phyloP scores from a whole-genome alignment of 108 stramenopile species.

The Nitzschia putrida region DNA sequence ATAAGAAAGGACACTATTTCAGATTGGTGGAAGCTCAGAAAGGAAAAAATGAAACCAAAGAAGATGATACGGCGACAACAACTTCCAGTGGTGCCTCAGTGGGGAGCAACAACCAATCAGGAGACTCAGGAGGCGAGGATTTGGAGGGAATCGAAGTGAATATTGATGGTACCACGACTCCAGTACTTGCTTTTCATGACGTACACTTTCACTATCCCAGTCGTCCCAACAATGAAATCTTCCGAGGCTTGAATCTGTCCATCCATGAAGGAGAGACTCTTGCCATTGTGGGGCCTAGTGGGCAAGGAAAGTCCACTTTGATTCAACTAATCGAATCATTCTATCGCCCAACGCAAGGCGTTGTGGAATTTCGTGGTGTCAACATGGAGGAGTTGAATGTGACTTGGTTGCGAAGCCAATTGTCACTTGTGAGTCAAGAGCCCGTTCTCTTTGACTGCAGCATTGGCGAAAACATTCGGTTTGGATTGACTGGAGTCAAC shows the following conservation, averaged over 20 bases:
- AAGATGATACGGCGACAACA: conserved; percentile 8
- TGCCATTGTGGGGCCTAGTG: conserved; percentile 69
- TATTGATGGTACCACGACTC: neutral
- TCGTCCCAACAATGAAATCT: conserved; percentile 58
- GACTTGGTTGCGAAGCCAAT: conserved; percentile 57
- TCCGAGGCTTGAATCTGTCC: conserved; percentile 50
- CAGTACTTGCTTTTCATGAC: conserved; percentile 38
- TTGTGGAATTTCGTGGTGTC: conserved; percentile 62
- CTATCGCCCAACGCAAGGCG: conserved; percentile 70
- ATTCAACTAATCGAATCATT: conserved; percentile 53
- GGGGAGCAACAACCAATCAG: neutral
- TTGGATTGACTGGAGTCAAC: conserved; percentile 54
- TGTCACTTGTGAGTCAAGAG: conserved; percentile 56
- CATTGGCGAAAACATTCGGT: conserved; percentile 83
- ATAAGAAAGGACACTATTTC: conserved; percentile 37
- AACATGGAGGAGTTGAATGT: conserved; percentile 75
- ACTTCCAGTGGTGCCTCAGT: conserved; percentile 3
- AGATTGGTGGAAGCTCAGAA: conserved; percentile 48
- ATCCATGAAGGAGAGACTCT: conserved; percentile 65
- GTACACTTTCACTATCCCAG: conserved; percentile 85
- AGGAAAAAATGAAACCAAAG: conserved; percentile 4
- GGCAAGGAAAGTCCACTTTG: conserved; percentile 29
- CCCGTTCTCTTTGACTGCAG: conserved; percentile 75
- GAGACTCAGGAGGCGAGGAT: neutral
- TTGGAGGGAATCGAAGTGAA: conserved; percentile 3